Percentiles rank a stretch among this genome's conserved stretches.
phyloP scores from a whole-genome alignment of 2,329 filamentous ascomycete species.

The Arthroderma uncinatum region DNA sequence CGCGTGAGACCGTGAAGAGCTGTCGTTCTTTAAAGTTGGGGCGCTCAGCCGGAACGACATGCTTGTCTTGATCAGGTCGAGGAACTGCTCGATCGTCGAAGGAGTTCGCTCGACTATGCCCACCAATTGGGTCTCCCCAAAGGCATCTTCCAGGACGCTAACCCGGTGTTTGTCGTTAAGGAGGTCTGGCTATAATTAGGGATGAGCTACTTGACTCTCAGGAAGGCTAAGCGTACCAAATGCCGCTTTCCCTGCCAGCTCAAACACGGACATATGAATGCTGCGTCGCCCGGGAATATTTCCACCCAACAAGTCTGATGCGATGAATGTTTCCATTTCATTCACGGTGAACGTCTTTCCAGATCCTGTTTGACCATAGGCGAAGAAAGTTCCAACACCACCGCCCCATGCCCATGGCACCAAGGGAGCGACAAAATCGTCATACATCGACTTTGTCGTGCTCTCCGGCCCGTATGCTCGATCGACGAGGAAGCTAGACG shows the following conservation, averaged over 20 bases:
- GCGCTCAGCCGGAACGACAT: background rate
- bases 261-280: conserved; percentile 2
- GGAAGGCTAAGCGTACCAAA: background rate
- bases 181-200: background rate
- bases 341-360: background rate
- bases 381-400: background rate
- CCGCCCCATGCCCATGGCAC: conserved; percentile 1
- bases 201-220: background rate
- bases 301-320: conserved; percentile 2
- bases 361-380: conserved; percentile 1
- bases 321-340: conserved; percentile 1
- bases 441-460: background rate
- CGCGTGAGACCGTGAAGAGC: background rate
- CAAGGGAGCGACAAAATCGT: conserved; percentile 1
- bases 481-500: conserved; percentile 1
- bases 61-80: background rate
- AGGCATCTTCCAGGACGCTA: conserved; percentile 1
- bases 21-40: background rate
- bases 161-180: background rate
- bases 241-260: background rate
- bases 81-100: background rate
- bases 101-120: background rate
- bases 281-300: background rate
- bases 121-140: background rate
- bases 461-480: background rate